Evolutionary conservation across 768 basidiomycete species (phyloP).

Genomic region (Pholiota molesta): DNA sequence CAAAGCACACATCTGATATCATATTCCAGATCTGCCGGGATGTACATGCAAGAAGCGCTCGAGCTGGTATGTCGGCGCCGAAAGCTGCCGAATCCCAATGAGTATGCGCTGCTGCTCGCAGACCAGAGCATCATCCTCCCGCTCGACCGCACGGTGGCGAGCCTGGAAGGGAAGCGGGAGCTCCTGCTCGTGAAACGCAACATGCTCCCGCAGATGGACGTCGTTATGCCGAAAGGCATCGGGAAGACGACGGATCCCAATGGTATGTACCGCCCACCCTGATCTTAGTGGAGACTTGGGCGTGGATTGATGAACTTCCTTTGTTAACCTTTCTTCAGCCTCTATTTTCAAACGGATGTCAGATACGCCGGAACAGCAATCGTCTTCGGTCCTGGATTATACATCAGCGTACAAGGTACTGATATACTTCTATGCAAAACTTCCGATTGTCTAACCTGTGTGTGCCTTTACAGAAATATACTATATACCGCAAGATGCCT

Average conservation of each 20-base stretch:
- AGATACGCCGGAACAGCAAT: conserved; percentile 65
- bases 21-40: conserved; percentile 70
- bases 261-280: conserved; percentile 46
- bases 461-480: conserved; percentile 67
- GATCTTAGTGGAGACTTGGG: not conserved
- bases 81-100: conserved; percentile 66
- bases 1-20: not conserved
- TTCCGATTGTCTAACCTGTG: not conserved
- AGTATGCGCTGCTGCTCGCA: conserved; percentile 80
- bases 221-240: conserved; percentile 65
- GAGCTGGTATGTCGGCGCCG: conserved; percentile 80
- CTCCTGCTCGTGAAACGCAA: conserved; percentile 79
- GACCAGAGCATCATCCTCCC: conserved; percentile 80
- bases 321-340: conserved; percentile 43
- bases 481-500: conserved; percentile 91
- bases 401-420: conserved; percentile 84
- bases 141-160: conserved; percentile 94
- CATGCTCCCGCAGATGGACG: conserved; percentile 73
- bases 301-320: not conserved
- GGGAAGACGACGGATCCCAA: conserved; percentile 89
- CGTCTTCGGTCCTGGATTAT: conserved; percentile 71
- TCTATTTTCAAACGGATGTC: conserved; percentile 93
- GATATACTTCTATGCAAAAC: not conserved
- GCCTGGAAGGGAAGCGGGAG: conserved; percentile 85
- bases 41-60: conserved; percentile 96